Conservation (phyloP, 108 stramenopile genomes). For the Poteriospumella lacustris region DNA sequence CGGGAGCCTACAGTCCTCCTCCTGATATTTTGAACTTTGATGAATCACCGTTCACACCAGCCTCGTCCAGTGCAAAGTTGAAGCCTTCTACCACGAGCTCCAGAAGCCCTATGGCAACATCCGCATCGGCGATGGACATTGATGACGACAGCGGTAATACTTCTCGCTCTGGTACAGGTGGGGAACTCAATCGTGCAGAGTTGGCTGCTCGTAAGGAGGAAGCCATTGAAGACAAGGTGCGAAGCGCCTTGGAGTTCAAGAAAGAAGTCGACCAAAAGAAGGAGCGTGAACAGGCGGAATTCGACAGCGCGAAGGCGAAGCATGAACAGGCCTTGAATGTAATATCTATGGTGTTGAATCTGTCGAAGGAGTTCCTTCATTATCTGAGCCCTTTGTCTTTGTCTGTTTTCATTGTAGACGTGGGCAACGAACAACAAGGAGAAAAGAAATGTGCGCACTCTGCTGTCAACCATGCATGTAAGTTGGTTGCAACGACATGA, state of each 20-base stretch:
- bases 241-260: background rate
- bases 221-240: constrained; percentile 10
- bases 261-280: background rate
- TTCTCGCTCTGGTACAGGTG: too few species aligned
- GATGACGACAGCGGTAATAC: too few species aligned
- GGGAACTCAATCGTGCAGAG: constrained; percentile 14
- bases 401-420: constrained; percentile 3
- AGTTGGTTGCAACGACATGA: background rate
- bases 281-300: background rate
- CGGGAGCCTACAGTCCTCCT: too few species aligned
- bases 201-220: constrained; percentile 6
- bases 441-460: constrained; percentile 84
- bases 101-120: too few species aligned
- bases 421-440: constrained; percentile 54
- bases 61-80: too few species aligned
- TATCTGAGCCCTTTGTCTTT: background rate
- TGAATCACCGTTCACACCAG: too few species aligned
- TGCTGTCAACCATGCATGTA: constrained; percentile 82
- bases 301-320: constrained; percentile 9
- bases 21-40: too few species aligned
- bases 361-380: background rate
- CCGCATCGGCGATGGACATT: too few species aligned
- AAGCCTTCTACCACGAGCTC: too few species aligned
- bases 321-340: constrained; percentile 9
- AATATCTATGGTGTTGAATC: background rate